Evolutionary conservation across 129 eudicot species (phyloP).

Genomic region (Erigeron canadensis): DNA sequence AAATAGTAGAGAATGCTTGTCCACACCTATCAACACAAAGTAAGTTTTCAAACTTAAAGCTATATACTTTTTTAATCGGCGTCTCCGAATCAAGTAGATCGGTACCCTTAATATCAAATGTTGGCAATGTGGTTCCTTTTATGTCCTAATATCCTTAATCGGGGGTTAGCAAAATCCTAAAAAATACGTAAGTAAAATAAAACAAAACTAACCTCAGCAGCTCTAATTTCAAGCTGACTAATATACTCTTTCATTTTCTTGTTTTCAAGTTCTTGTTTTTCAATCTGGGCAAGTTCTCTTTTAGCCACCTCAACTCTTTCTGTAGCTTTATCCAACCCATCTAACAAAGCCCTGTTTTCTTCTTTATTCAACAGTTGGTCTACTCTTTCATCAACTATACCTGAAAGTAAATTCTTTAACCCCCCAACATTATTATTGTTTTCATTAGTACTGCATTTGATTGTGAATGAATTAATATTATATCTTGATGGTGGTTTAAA

Average conservation of each 20-base stretch:
- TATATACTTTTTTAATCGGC: too few species aligned
- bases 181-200: not conserved
- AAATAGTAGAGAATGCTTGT: too few species aligned
- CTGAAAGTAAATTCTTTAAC: constrained; percentile 59
- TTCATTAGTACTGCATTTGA: constrained; percentile 25
- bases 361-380: constrained; percentile 61
- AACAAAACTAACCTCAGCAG: constrained; percentile 61
- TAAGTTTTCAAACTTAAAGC: too few species aligned
- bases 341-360: constrained; percentile 76
- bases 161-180: not conserved
- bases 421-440: constrained; percentile 32
- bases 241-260: constrained; percentile 53
- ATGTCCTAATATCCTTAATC: too few species aligned
- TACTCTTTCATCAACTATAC: constrained; percentile 72
- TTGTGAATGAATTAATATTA: constrained; percentile 13
- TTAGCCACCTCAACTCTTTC: constrained; percentile 75
- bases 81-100: too few species aligned
- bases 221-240: constrained; percentile 64
- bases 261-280: constrained; percentile 70
- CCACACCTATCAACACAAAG: too few species aligned
- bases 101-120: too few species aligned
- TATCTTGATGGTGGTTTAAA: constrained; percentile 18
- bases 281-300: constrained; percentile 69
- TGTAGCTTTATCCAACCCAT: constrained; percentile 77
- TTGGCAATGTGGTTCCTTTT: too few species aligned